Conservation (phyloP, 371 early-diverging fungal species). For the Apophysomyces ossiformis region DNA sequence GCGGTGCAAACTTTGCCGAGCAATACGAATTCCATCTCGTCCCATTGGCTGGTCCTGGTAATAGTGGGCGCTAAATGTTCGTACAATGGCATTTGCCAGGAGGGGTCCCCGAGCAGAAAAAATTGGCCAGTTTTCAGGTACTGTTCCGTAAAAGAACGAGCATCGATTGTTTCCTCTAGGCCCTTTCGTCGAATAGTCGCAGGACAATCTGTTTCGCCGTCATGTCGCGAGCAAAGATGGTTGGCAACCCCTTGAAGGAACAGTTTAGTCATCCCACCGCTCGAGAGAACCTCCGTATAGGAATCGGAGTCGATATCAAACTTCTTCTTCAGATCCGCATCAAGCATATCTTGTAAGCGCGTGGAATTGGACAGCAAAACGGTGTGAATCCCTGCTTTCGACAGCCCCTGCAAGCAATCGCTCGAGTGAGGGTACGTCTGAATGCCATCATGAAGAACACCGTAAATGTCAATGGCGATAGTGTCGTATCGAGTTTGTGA, state of each 20-base stretch:
- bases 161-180: slow-evolving; percentile 18
- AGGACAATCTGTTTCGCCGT: slow-evolving; percentile 18
- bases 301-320: slow-evolving; percentile 27
- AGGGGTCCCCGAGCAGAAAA: slow-evolving; percentile 36
- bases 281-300: slow-evolving; percentile 44
- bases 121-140: slow-evolving; percentile 41
- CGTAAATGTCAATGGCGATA: slow-evolving; percentile 52
- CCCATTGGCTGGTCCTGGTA: slow-evolving; percentile 25
- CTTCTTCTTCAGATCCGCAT: slow-evolving; percentile 29
- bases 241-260: slow-evolving; percentile 33
- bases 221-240: slow-evolving; percentile 6
- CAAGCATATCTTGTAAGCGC: slow-evolving; percentile 35
- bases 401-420: slow-evolving; percentile 25
- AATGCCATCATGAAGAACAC: slow-evolving; percentile 49
- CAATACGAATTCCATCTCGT: slow-evolving; percentile 45
- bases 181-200: slow-evolving; percentile 23
- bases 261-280: slow-evolving; percentile 41
- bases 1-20: slow-evolving; percentile 26
- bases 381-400: slow-evolving; percentile 22
- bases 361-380: slow-evolving; percentile 50
- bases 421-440: slow-evolving; percentile 39
- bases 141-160: slow-evolving; percentile 25
- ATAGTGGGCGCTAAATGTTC: slow-evolving; percentile 27
- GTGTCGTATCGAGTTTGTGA: slow-evolving; percentile 30
- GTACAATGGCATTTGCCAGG: slow-evolving; percentile 46